A percentile compares a stretch with the other conserved stretches of the same genome.
phyloP scores from a whole-genome alignment of 192 early-diverging fungal species.

The Coemansia sp. region DNA sequence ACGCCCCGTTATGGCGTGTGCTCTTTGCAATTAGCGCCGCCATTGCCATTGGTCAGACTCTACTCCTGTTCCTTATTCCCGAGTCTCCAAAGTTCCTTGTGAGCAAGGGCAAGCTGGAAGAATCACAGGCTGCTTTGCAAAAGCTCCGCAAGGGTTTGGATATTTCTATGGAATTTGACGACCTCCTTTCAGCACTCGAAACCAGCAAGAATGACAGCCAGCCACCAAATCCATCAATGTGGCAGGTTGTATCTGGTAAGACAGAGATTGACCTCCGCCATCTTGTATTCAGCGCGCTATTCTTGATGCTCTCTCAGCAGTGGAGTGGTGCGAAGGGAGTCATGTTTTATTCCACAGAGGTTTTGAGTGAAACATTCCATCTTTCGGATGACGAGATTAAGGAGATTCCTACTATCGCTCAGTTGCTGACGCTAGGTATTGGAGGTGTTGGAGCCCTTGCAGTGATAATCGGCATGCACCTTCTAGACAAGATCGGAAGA shows the following conservation, averaged over 20 bases:
- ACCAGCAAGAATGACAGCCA: constrained; percentile 15
- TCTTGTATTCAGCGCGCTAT: constrained; percentile 62
- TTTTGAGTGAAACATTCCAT: constrained; percentile 61
- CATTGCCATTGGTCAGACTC: constrained; percentile 62
- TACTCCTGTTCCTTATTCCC: constrained; percentile 69
- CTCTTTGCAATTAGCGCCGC: constrained; percentile 64
- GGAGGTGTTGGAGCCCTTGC: constrained; percentile 71
- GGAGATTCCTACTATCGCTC: constrained; percentile 58
- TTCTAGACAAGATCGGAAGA: constrained; percentile 77
- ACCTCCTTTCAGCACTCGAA: constrained; percentile 54
- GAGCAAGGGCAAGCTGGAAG: constrained; percentile 57
- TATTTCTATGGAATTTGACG: constrained; percentile 59
- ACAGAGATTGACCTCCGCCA: constrained; percentile 58
- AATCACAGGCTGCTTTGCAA: constrained; percentile 55
- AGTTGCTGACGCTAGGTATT: constrained; percentile 76
- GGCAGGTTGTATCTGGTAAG: constrained; percentile 46
- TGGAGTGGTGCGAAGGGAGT: constrained; percentile 90
- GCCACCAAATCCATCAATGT: constrained; percentile 29
- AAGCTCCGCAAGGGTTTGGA: constrained; percentile 54
- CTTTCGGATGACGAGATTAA: constrained; percentile 33
- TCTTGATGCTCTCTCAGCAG: constrained; percentile 81
- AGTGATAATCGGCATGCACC: constrained; percentile 67
- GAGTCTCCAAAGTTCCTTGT: constrained; percentile 74
- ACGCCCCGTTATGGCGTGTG: constrained; percentile 66
- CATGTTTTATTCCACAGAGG: constrained; percentile 80